A percentile compares a stretch with the other conserved stretches of the same genome.
These are phyloP conservation scores for Xylaria flabelliformis DNA, from an alignment of 495 filamentous ascomycete species.

Conservation along the genomic window DNA sequence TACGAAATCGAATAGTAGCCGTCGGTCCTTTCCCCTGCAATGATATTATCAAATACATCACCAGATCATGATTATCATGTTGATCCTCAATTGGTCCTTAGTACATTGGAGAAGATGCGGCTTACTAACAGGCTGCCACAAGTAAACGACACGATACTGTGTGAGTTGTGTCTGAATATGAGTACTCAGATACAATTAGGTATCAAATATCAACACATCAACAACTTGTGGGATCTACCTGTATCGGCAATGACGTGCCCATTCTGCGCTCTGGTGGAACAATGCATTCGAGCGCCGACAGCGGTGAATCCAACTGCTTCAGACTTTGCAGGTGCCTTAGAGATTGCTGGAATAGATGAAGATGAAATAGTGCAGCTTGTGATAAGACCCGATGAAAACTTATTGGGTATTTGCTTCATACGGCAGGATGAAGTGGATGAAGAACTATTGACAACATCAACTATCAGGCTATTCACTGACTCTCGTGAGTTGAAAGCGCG, in stretches of 20 bases:
- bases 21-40: neutral
- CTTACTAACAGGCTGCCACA: neutral
- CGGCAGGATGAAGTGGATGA: conserved; percentile 2
- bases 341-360: conserved; percentile 7
- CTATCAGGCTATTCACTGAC: conserved; percentile 11
- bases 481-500: neutral
- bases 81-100: conserved; percentile 1
- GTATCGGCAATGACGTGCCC: neutral
- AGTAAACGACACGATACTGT: neutral
- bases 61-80: conserved; percentile 6
- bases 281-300: conserved; percentile 13
- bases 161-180: neutral
- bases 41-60: neutral
- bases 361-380: neutral
- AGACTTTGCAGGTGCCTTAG: neutral
- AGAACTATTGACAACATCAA: conserved; percentile 13
- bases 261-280: conserved; percentile 10
- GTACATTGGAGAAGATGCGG: neutral
- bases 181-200: neutral
- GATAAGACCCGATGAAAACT: conserved; percentile 2
- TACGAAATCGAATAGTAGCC: neutral
- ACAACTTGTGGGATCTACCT: conserved; percentile 2
- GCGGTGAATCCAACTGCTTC: neutral
- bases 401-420: conserved; percentile 2
- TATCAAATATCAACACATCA: neutral